Percentiles rank a stretch among this genome's conserved stretches.
Evolutionary conservation across 2,329 filamentous ascomycete species (phyloP).

Genomic region (Exophiala calicioides): DNA sequence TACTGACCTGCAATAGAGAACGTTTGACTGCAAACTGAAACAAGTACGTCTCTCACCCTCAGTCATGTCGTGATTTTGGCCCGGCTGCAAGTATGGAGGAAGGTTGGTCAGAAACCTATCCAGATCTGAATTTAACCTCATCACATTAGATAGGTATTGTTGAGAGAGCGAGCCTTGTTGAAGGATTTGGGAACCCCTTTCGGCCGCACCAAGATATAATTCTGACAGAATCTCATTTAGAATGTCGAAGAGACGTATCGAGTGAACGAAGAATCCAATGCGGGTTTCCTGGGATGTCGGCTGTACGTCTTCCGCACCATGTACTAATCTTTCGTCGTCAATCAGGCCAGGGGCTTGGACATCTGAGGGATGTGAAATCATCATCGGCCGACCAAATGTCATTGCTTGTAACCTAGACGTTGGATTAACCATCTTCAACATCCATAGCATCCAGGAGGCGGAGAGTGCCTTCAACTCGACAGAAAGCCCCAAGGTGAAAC

Average conservation of each 20-base stretch:
- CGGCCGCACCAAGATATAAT: conserved; percentile 4
- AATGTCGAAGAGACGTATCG: conserved; percentile 39
- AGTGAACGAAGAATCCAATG: conserved; percentile 38
- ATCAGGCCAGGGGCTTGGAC: conserved; percentile 20
- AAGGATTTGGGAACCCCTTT: not conserved
- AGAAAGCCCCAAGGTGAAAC: not conserved
- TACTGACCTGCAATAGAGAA: not conserved
- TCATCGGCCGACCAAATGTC: conserved; percentile 38
- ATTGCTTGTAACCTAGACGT: conserved; percentile 36
- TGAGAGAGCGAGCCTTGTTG: not conserved
- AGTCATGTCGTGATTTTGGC: not conserved
- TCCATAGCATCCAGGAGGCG: conserved; percentile 32
- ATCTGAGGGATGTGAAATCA: conserved; percentile 33
- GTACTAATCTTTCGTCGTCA: conserved; percentile 16
- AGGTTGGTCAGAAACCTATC: not conserved
- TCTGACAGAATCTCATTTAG: conserved; percentile 37
- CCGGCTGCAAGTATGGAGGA: not conserved
- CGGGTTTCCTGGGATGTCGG: conserved; percentile 33
- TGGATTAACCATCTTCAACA: conserved; percentile 25
- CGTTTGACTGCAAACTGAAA: conserved; percentile 4
- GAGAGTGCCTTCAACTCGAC: not conserved
- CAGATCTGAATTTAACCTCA: not conserved
- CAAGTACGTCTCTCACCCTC: not conserved
- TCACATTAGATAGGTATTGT: not conserved
- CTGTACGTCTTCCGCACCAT: conserved; percentile 33